A percentile compares a stretch with the other conserved stretches of the same genome.
Evolutionary conservation across 2,329 filamentous ascomycete genomes (phyloP).

Genomic region (Epichloe sylvatica): DNA sequence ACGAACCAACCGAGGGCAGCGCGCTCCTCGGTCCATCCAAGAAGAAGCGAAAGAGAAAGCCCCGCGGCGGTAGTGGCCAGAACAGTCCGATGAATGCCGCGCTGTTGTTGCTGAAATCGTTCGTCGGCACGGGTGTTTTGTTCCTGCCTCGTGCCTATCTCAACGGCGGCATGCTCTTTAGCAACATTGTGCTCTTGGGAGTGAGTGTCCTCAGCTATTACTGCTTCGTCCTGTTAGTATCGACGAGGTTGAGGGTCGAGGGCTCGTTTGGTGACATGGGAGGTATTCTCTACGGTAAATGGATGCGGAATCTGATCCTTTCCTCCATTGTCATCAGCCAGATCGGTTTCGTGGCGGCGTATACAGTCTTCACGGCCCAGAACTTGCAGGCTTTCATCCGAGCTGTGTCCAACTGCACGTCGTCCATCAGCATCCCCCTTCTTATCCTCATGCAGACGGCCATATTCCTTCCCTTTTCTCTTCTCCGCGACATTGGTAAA

Average conservation of each 20-base stretch:
- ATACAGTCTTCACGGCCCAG: slow-evolving; percentile 92
- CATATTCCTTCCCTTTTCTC: slow-evolving; percentile 84
- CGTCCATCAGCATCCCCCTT: slow-evolving; percentile 75
- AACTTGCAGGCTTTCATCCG: slow-evolving; percentile 91
- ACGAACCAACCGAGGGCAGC: slow-evolving; percentile 77
- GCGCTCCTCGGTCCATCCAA: slow-evolving; percentile 65
- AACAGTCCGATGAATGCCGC: slow-evolving; percentile 69
- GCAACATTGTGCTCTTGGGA: slow-evolving; percentile 73
- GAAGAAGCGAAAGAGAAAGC: slow-evolving; percentile 62
- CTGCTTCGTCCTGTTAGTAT: slow-evolving; percentile 88
- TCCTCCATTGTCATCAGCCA: slow-evolving; percentile 89
- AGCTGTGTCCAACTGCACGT: slow-evolving; percentile 78
- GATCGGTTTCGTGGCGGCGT: slow-evolving; percentile 85
- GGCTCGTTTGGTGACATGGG: slow-evolving; percentile 98
- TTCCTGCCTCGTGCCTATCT: slow-evolving; percentile 88
- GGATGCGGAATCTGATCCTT: slow-evolving; percentile 79
- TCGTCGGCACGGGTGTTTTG: slow-evolving; percentile 89
- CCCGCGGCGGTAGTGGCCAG: slow-evolving; percentile 57
- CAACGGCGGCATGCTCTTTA: slow-evolving; percentile 96
- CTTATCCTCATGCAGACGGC: slow-evolving; percentile 91
- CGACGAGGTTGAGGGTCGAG: slow-evolving; percentile 69
- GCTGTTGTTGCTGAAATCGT: slow-evolving; percentile 84
- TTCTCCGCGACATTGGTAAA: slow-evolving; percentile 94
- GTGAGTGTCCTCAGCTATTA: slow-evolving; percentile 88
- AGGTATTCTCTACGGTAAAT: slow-evolving; percentile 76